Conservation (phyloP, 2,329 filamentous ascomycete species). For the Rhynchosporium secalis region DNA sequence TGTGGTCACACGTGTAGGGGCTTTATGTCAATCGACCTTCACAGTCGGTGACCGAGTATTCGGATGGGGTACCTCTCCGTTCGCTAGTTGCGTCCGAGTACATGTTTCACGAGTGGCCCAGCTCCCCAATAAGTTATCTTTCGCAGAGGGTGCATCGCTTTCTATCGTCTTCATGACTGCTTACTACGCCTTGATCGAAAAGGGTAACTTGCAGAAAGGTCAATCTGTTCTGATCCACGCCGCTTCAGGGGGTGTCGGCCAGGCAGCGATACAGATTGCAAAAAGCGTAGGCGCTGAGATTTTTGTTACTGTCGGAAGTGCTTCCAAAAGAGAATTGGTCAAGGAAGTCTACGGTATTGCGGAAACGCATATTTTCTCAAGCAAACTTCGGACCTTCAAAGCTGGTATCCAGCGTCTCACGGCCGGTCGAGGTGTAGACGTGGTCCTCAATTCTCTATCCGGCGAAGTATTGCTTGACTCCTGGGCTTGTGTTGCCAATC, state of each 20-base stretch:
- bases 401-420: slow-evolving; percentile 17
- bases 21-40: not conserved
- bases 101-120: slow-evolving; percentile 32
- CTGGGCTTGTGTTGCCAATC: slow-evolving; percentile 40
- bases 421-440: slow-evolving; percentile 31
- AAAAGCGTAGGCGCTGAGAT: slow-evolving; percentile 41
- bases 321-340: slow-evolving; percentile 38
- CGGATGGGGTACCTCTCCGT: not conserved
- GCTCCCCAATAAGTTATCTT: slow-evolving; percentile 16
- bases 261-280: slow-evolving; percentile 35
- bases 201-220: slow-evolving; percentile 43
- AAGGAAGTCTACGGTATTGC: not conserved
- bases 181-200: slow-evolving; percentile 43
- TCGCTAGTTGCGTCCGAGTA: slow-evolving; percentile 34
- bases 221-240: slow-evolving; percentile 28
- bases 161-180: slow-evolving; percentile 46
- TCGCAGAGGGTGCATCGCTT: slow-evolving; percentile 38
- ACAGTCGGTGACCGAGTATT: slow-evolving; percentile 31
- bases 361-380: slow-evolving; percentile 3
- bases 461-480: slow-evolving; percentile 30
- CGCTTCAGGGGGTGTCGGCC: slow-evolving; percentile 22
- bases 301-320: slow-evolving; percentile 44
- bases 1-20: slow-evolving; percentile 1
- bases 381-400: slow-evolving; percentile 23
- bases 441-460: slow-evolving; percentile 33